phyloP scores from a whole-genome alignment of 768 basidiomycete genomes.

The Harrya chromipes region DNA sequence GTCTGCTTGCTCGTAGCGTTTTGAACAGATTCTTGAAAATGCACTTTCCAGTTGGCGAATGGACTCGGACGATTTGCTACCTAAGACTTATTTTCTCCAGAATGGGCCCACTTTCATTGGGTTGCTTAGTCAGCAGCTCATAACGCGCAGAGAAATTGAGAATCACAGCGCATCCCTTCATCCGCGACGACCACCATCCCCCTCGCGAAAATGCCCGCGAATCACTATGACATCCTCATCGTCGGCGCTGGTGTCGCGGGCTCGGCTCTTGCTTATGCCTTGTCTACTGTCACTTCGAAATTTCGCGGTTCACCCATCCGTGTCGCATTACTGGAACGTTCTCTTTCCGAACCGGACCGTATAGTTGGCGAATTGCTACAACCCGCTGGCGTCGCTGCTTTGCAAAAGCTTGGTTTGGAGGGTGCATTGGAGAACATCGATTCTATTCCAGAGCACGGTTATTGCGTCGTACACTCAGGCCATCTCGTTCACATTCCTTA shows the following conservation, averaged over 20 bases:
- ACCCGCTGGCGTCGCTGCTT: constrained; percentile 80
- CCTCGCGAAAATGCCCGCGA: constrained; percentile 5
- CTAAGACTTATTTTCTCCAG: too few species aligned
- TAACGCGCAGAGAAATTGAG: background rate
- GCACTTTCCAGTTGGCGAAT: too few species aligned
- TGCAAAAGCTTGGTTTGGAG: constrained; percentile 75
- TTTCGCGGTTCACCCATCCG: constrained; percentile 55
- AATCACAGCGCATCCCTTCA: background rate
- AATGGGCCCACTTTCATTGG: constrained; percentile 7
- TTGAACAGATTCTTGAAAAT: too few species aligned
- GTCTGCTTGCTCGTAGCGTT: too few species aligned
- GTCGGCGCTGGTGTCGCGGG: constrained; percentile 94
- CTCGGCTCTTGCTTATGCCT: constrained; percentile 79
- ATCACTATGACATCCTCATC: constrained; percentile 73
- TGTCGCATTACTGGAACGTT: constrained; percentile 86
- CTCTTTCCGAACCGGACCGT: constrained; percentile 88
- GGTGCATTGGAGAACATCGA: constrained; percentile 83
- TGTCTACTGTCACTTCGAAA: constrained; percentile 52
- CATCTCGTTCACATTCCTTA: constrained; percentile 87
- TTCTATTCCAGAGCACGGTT: constrained; percentile 78
- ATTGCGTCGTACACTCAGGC: constrained; percentile 67
- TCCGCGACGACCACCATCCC: background rate
- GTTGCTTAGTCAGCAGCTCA: constrained; percentile 17
- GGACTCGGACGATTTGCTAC: too few species aligned
- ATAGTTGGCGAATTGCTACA: constrained; percentile 98